phyloP scores from a whole-genome alignment of 306 rosid species.

The Pterocarpus santalinus region DNA sequence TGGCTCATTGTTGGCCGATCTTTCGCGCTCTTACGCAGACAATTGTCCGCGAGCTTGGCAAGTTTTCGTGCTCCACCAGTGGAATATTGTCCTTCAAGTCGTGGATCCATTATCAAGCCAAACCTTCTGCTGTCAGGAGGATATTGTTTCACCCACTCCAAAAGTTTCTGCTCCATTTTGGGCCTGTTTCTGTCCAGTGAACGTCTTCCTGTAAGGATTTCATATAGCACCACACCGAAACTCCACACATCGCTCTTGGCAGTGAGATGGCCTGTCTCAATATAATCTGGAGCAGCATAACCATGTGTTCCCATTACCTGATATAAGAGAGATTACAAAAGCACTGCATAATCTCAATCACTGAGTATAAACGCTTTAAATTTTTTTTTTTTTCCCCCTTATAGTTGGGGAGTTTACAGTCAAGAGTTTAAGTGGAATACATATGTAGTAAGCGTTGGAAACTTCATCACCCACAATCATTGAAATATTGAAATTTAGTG shows the following conservation, averaged over 20 bases:
- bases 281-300: constrained; percentile 93
- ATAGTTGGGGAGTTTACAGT: background rate
- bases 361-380: too few relatives aligned
- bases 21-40: constrained; percentile 74
- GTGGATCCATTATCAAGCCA: constrained; percentile 66
- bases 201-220: constrained; percentile 82
- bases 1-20: constrained; percentile 78
- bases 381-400: too few relatives aligned
- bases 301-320: constrained; percentile 92
- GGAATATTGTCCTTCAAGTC: constrained; percentile 67
- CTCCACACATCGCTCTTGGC: constrained; percentile 94
- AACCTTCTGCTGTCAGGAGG: constrained; percentile 70
- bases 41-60: constrained; percentile 71
- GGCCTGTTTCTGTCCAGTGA: constrained; percentile 77
- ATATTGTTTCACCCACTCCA: constrained; percentile 85
- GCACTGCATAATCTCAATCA: constrained; percentile 9
- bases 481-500: background rate
- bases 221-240: constrained; percentile 81
- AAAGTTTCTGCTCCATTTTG: constrained; percentile 69
- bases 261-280: constrained; percentile 88
- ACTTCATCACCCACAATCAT: background rate
- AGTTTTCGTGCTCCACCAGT: constrained; percentile 55
- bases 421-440: background rate
- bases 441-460: background rate
- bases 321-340: constrained; percentile 22